Evolutionary conservation across 768 basidiomycete genomes (phyloP).

Genomic region (Russula dissimulans): DNA sequence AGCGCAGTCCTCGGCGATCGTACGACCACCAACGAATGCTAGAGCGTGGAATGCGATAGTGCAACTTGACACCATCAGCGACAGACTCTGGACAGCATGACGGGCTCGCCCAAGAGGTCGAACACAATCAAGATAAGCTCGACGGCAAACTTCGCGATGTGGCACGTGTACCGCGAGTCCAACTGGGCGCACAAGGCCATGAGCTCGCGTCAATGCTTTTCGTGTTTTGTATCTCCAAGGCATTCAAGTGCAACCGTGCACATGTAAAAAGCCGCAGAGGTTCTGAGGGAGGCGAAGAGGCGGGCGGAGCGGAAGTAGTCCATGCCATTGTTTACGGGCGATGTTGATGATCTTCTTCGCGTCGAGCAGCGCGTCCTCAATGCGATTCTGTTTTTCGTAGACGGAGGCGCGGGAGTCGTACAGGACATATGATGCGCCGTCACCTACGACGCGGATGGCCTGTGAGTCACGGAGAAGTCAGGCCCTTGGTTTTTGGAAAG

Average conservation of each 20-base stretch:
- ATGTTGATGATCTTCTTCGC: constrained; percentile 58
- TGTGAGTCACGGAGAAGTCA: not conserved
- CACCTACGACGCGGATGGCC: constrained; percentile 6
- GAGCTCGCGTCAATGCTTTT: constrained; percentile 29
- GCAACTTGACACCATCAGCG: constrained; percentile 52
- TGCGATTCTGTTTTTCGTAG: constrained; percentile 50
- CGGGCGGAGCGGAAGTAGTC: constrained; percentile 70
- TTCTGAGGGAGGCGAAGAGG: constrained; percentile 48
- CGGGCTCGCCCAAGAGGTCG: constrained; percentile 31
- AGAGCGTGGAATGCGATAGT: constrained; percentile 44
- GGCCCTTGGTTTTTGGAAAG: not conserved
- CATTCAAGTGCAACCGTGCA: constrained; percentile 46
- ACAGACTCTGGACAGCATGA: constrained; percentile 50
- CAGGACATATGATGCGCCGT: constrained; percentile 27
- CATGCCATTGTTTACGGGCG: constrained; percentile 59
- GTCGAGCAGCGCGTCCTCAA: constrained; percentile 61
- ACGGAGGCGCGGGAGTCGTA: constrained; percentile 73
- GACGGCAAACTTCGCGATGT: constrained; percentile 40
- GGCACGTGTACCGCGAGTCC: not conserved
- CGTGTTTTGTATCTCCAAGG: constrained; percentile 34
- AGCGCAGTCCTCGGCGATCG: constrained; percentile 33
- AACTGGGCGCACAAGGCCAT: constrained; percentile 8
- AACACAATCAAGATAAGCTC: constrained; percentile 59
- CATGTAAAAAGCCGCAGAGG: constrained; percentile 49
- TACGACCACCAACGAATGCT: constrained; percentile 47